Evolutionary conservation across 257 asterid genomes (phyloP).

Genomic region (Nicotiana tabacum): DNA sequence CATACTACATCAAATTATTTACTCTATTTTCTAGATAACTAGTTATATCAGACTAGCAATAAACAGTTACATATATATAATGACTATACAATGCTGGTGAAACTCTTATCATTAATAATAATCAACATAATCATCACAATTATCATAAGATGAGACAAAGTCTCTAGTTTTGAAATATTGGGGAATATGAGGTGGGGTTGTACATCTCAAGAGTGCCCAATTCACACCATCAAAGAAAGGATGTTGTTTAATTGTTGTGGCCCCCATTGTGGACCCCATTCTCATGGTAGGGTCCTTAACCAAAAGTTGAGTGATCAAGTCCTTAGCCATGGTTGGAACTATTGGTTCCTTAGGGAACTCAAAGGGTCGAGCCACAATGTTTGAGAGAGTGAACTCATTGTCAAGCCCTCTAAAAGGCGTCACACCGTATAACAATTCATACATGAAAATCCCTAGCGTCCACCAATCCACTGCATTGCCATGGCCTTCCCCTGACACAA

Average conservation of each 20-base stretch:
- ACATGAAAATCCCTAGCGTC: slow-evolving; percentile 58
- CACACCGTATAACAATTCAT: slow-evolving; percentile 52
- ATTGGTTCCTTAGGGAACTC: slow-evolving; percentile 60
- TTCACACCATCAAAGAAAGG: slow-evolving; percentile 66
- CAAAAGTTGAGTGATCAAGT: slow-evolving; percentile 48
- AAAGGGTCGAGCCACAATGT: slow-evolving; percentile 55
- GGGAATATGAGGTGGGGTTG: slow-evolving; percentile 60
- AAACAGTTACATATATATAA: no score
- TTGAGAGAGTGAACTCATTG: slow-evolving; percentile 53
- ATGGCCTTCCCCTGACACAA: slow-evolving; percentile 69
- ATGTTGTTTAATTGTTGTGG: slow-evolving; percentile 60
- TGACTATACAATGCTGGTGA: no score
- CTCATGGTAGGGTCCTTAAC: slow-evolving; percentile 58
- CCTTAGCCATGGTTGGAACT: slow-evolving; percentile 41
- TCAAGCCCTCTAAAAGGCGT: slow-evolving; percentile 63
- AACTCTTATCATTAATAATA: slow-evolving; percentile 21
- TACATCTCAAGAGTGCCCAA: slow-evolving; percentile 73
- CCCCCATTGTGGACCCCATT: slow-evolving; percentile 72
- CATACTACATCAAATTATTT: background rate
- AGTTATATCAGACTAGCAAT: no score
- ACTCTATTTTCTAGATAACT: no score
- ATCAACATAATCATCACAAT: slow-evolving; percentile 35
- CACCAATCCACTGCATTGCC: slow-evolving; percentile 84
- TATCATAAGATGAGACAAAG: slow-evolving; percentile 26
- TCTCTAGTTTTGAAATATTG: slow-evolving; percentile 22